Evolutionary conservation across 2,329 filamentous ascomycete genomes (phyloP), one percentile per base, ranked within the genome.

Genomic region (Aspergillus sp.): DNA sequence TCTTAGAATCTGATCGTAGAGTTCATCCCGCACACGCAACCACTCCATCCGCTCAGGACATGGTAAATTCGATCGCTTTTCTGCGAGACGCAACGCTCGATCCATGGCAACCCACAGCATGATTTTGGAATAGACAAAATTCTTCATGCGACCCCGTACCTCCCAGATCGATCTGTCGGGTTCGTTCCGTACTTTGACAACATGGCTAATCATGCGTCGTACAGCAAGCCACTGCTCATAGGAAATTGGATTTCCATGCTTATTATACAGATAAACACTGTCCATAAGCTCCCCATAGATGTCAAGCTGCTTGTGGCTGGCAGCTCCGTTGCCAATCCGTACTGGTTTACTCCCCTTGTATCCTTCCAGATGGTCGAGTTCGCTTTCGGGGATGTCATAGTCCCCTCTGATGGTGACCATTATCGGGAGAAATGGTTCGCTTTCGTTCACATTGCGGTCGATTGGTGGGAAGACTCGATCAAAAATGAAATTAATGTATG

Each of bases 81-180:
- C 83, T 3, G 83, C 74, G 0, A 88, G 75, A 4, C 85, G 82
- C 11, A 88, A 67, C n/a, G 82, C 85, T 6, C 84, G 79, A 60
- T 89, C 85, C 49, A 89, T 81, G 12, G 84, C 83, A 7, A 89
- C 85, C 85, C 85, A 89, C n/a, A 89, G 74, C 81, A 88, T 86
- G 48, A 89, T 75, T 58, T 88, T 86, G 12, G 81, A 86, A 65
- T 88, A 89, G 8, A 81, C 79, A 52, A 88, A 89, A 57, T 87
- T 78, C 63, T 88, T 84, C 59, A 84, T 85, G 54, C 80, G 69
- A 54, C 85, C 85, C 26, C 84, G 77, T 5, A 88, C 84, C 60
- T 89, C 85, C 85, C 84, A 88, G 53, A 88, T 89, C 5, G 83
- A 87, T 83, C 88, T 88, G 56, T 89, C 85, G 5, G 79, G 78